Evolutionary conservation across 2,329 filamentous ascomycete genomes (phyloP).

Genomic region (Magnaporthiopsis incrustans): DNA sequence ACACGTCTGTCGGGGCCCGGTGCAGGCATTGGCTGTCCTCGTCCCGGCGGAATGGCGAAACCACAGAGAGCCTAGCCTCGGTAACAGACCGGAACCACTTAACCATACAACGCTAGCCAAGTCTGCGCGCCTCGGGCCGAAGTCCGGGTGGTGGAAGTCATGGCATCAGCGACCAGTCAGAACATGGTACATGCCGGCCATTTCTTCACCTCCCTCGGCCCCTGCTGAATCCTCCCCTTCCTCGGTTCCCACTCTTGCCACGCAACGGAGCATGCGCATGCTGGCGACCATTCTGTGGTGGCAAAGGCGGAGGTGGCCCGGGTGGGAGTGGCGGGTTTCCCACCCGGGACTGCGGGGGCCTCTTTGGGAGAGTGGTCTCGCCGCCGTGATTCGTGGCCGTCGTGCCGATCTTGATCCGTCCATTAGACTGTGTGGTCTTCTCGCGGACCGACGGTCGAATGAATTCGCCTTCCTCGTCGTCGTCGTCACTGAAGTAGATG

Average conservation of each 20-base stretch:
- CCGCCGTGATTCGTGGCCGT: neutral
- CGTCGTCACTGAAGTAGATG: slow-evolving; percentile 26
- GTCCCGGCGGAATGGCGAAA: neutral
- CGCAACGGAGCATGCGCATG: neutral
- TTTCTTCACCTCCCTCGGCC: slow-evolving; percentile 1
- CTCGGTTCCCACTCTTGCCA: neutral
- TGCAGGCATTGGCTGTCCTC: neutral
- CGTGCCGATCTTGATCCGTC: slow-evolving; percentile 3
- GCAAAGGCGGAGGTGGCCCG: slow-evolving; percentile 2
- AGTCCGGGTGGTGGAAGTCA: neutral
- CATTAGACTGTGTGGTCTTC: neutral
- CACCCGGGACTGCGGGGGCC: neutral
- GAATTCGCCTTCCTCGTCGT: slow-evolving; percentile 6
- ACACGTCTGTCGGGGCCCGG: neutral
- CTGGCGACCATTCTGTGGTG: neutral
- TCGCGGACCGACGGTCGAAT: slow-evolving; percentile 1
- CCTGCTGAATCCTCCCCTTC: slow-evolving; percentile 5
- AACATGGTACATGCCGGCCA: neutral
- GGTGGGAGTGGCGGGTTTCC: slow-evolving; percentile 5
- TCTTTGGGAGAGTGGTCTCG: neutral
- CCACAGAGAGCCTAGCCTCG: neutral
- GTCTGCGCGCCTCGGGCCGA: too few species aligned
- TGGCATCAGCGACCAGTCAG: neutral
- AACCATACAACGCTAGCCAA: too few species aligned
- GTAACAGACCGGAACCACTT: too few species aligned